A percentile compares a stretch with the other conserved stretches of the same genome.
These are phyloP conservation scores for Chrysanthemum makinoi DNA, from an alignment of 129 eudicot species.

Conservation along the genomic window DNA sequence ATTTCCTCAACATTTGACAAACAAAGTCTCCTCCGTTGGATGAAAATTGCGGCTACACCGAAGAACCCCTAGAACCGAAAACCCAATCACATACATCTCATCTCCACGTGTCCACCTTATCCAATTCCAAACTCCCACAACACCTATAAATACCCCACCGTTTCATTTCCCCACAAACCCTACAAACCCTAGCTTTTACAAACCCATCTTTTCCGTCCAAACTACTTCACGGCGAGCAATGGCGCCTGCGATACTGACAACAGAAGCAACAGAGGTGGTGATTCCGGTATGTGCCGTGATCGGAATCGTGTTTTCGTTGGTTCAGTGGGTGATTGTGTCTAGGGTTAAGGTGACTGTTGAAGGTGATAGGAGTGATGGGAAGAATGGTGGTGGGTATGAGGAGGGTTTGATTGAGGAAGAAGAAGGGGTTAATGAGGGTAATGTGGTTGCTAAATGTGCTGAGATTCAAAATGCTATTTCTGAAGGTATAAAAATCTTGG, in stretches of 20 bases:
- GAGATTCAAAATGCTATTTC: slow-evolving; percentile 85
- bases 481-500: slow-evolving; percentile 38
- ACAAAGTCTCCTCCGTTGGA: slow-evolving; percentile 16
- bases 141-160: slow-evolving; percentile 22
- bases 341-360: slow-evolving; percentile 54
- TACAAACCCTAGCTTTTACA: not conserved
- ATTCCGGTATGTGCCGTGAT: slow-evolving; percentile 77
- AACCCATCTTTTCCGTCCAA: slow-evolving; percentile 17
- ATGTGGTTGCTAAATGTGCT: slow-evolving; percentile 65
- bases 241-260: slow-evolving; percentile 54
- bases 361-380: slow-evolving; percentile 24
- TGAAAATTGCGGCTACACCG: slow-evolving; percentile 30
- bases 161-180: not conserved
- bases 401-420: slow-evolving; percentile 86
- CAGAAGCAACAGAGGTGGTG: slow-evolving; percentile 61
- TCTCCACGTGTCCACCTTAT: slow-evolving; percentile 31
- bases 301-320: slow-evolving; percentile 69
- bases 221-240: slow-evolving; percentile 37
- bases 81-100: slow-evolving; percentile 8
- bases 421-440: slow-evolving; percentile 64
- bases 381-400: slow-evolving; percentile 44
- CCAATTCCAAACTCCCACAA: slow-evolving; percentile 19
- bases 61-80: slow-evolving; percentile 13
- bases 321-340: slow-evolving; percentile 80
- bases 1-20: too few relatives aligned